Percentiles rank a stretch among this genome's conserved stretches.
phyloP scores from a whole-genome alignment of 768 basidiomycete genomes.

The Rickenella mellea region DNA sequence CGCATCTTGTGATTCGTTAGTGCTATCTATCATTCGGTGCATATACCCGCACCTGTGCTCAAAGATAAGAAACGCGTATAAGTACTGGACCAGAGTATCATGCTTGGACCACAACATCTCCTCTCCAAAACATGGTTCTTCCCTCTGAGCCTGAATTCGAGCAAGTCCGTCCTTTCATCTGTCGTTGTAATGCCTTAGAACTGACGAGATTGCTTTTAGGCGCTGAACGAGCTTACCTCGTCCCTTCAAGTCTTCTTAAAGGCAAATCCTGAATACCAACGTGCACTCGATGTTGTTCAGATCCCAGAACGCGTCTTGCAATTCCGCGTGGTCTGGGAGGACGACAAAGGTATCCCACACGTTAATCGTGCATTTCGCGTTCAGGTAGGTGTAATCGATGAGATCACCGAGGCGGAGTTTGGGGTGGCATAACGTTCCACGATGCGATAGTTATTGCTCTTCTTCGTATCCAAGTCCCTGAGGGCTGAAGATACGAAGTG shows the following conservation, averaged over 20 bases:
- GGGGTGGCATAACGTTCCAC: too few species aligned
- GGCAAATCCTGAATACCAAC: constrained; percentile 58
- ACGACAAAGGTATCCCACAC: constrained; percentile 52
- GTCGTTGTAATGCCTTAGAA: constrained; percentile 1
- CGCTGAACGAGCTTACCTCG: constrained; percentile 52
- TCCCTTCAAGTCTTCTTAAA: constrained; percentile 58
- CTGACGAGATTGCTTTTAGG: constrained; percentile 25
- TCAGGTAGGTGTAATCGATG: constrained; percentile 37
- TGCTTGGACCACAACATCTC: too few species aligned
- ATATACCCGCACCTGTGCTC: too few species aligned
- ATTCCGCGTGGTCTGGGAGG: constrained; percentile 75
- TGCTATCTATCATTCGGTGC: too few species aligned
- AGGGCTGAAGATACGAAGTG: too few species aligned
- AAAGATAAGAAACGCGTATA: too few species aligned
- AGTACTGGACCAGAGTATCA: too few species aligned
- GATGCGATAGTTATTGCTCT: too few species aligned
- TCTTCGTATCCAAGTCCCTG: too few species aligned
- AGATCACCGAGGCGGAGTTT: too few species aligned
- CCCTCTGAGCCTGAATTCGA: constrained; percentile 63
- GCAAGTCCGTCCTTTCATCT: constrained; percentile 28
- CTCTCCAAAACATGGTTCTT: too few species aligned
- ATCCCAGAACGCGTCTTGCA: constrained; percentile 47
- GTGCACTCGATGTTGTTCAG: constrained; percentile 55
- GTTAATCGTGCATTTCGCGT: constrained; percentile 71
- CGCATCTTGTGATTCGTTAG: too few species aligned